Evolutionary conservation across 352 stramenopile species (phyloP).

Genomic region (Peronospora belbahrii): DNA sequence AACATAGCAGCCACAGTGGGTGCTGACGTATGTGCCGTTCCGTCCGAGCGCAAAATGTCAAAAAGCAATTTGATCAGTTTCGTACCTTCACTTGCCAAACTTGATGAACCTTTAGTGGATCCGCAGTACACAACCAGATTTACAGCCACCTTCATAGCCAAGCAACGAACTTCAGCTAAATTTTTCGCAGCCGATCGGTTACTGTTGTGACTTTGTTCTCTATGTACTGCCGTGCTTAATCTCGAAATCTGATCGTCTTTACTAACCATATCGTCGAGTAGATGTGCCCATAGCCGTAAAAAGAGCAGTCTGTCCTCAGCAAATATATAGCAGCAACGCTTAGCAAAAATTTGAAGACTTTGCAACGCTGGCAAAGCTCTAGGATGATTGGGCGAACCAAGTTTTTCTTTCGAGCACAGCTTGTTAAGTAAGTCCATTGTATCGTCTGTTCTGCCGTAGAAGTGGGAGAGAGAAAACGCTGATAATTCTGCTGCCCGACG

Average conservation of each 20-base stretch:
- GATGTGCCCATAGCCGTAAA: slow-evolving; percentile 33
- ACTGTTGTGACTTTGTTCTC: slow-evolving; percentile 21
- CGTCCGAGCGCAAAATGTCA: slow-evolving; percentile 52
- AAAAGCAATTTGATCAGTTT: slow-evolving; percentile 50
- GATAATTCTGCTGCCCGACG: slow-evolving; percentile 46
- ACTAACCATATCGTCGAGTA: slow-evolving; percentile 38
- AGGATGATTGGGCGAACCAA: slow-evolving; percentile 17
- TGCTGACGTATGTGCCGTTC: slow-evolving; percentile 35
- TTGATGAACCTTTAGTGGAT: slow-evolving; percentile 5
- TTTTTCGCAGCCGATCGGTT: slow-evolving; percentile 7
- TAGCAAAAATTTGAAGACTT: slow-evolving; percentile 57
- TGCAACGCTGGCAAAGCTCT: slow-evolving; percentile 35
- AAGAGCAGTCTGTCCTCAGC: slow-evolving; percentile 17
- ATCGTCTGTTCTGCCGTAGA: slow-evolving; percentile 30
- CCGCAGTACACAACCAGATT: slow-evolving; percentile 49
- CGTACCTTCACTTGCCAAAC: slow-evolving; percentile 17
- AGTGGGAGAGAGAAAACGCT: slow-evolving; percentile 41
- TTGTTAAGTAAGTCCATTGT: slow-evolving; percentile 32
- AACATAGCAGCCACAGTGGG: slow-evolving; percentile 37
- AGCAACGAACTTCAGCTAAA: slow-evolving; percentile 43
- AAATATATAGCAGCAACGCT: slow-evolving; percentile 35
- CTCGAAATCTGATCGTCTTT: slow-evolving; percentile 2
- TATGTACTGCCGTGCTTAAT: slow-evolving; percentile 2
- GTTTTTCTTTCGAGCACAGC: slow-evolving; percentile 46
- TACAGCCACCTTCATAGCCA: slow-evolving; percentile 52